Conservation (phyloP, 495 filamentous ascomycete species). For the Podospora pseudopauciseta region DNA sequence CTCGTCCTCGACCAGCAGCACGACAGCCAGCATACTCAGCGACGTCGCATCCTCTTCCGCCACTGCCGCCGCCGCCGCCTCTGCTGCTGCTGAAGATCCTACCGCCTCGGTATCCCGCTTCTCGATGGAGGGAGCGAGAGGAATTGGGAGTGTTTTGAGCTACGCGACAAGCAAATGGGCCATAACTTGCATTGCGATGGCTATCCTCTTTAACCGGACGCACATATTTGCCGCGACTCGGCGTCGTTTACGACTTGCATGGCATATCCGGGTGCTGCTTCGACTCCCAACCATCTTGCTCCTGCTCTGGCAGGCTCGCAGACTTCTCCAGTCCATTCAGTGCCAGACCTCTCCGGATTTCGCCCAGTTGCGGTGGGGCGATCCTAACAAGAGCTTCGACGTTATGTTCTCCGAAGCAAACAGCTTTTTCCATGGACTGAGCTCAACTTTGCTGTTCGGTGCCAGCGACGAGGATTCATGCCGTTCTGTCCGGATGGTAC, state of each 20-base stretch:
- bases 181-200: conserved; percentile 75
- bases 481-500: conserved; percentile 66
- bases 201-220: conserved; percentile 84
- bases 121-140: conserved; percentile 48
- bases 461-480: conserved; percentile 66
- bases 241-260: conserved; percentile 65
- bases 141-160: conserved; percentile 81
- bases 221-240: conserved; percentile 89
- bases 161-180: conserved; percentile 96
- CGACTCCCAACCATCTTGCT: conserved; percentile 74
- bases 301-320: conserved; percentile 62
- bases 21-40: conserved; percentile 20
- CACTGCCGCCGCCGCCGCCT: conserved; percentile 28
- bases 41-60: conserved; percentile 26
- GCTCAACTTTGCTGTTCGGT: conserved; percentile 66
- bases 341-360: conserved; percentile 88
- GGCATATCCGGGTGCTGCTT: conserved; percentile 66
- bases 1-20: conserved; percentile 26
- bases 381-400: conserved; percentile 58
- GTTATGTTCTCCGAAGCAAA: conserved; percentile 72
- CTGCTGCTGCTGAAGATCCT: conserved; percentile 36
- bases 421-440: conserved; percentile 64
- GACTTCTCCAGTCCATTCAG: conserved; percentile 76
- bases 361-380: conserved; percentile 67
- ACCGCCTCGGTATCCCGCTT: conserved; percentile 43